Base-by-base conservation (phyloP, 768 basidiomycete genomes). In the Neoboletus subvelutipes region DNA sequence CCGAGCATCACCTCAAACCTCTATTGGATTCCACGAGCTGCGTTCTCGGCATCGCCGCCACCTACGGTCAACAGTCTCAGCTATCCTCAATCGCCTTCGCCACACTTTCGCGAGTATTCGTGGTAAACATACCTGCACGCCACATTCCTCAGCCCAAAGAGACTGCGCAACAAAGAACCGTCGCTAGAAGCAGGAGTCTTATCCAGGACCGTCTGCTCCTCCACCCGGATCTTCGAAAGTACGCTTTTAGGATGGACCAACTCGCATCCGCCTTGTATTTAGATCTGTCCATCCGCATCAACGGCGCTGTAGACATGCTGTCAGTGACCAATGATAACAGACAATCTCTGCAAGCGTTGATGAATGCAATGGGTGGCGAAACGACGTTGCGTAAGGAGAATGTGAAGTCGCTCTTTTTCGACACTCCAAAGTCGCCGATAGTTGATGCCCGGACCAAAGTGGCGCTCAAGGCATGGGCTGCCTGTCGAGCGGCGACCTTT, bases 191-290 rank as follows among this genome's bases (percentile, higher is more conserved):
- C 28, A 67, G 68, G 17, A 42, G 48, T 3, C 56, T 73, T 5
- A 61, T 82, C 8, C 56, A 70, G 47, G 62, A 70, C 10, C 45
- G 46, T 7, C 67, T 82, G 42, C 59, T 82, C 5, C 61, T 69
- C 45, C 55, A 73, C 31, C 20, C 63, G 0, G 33, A 57, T 2
- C 52, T 68, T 28, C 60, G 53, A 17, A 81, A 79, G 55, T 67
- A 72, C 47, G 74, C 76, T 0, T 80, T 84, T 45, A 65, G 67
- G 34, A 79, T 81, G 80, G 82, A 83, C 58, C 71, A 69, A 39
- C 60, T 83, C 1, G 71, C 75, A 0, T 57, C 73, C 5, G 68
- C 79, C 2, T 59, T 85, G 17, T 72, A 69, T 61, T 45, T 65
- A 10, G 82, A 84, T 54, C 45, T 74, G 8, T 69, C 64, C 0